Evolutionary conservation across 331 rosid species (phyloP), one percentile per base, ranked within the genome.

Genomic region (Pyrus hybrid): DNA sequence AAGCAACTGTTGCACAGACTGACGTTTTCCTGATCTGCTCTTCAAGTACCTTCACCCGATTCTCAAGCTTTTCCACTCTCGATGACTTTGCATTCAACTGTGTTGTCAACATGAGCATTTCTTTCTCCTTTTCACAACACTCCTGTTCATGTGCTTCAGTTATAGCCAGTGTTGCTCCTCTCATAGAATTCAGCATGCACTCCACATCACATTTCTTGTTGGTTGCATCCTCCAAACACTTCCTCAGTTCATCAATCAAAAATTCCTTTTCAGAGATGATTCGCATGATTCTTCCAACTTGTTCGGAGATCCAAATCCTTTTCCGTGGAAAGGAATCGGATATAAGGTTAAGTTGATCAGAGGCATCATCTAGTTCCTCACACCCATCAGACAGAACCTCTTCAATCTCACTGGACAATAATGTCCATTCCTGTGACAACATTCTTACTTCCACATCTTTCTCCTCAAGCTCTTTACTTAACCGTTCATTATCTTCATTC

Each of bases 281-380:
- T 83, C 86, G 78, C 47, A 79, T 86, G 77, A 88, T 80, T 84
- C 75, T 84, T 80, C 93, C 84, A 65, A 88, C 90, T 82, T 94
- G 91, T 84, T 91, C 96, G 6, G 96, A 94, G 79, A 92, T 90
- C 97, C 97, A 86, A 67, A 94, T 94, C 87, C 99, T 84, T 86
- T 86, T 90, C 61, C 85, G 93, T 14, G 97, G 90, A 88, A 92
- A 77, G 73, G 96, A 90, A 77, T 83, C 81, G 73, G 90, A 86
- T 80, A 92, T 87, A 29, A 75, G 73, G 23, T 82, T 87, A 77
- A 92, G 87, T 77, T 88, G 88, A 51, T 86, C 83, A 64, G 90
- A 87, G 71, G 95, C 95, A 77, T 90, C 90, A 81, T 77, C 77
- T n/a, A 94, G 87, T 47, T 87, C 82, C 73, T 83, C 87, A 73